Conservation (phyloP, 2,329 filamentous ascomycete genomes). For the Colletotrichum shisoi region DNA sequence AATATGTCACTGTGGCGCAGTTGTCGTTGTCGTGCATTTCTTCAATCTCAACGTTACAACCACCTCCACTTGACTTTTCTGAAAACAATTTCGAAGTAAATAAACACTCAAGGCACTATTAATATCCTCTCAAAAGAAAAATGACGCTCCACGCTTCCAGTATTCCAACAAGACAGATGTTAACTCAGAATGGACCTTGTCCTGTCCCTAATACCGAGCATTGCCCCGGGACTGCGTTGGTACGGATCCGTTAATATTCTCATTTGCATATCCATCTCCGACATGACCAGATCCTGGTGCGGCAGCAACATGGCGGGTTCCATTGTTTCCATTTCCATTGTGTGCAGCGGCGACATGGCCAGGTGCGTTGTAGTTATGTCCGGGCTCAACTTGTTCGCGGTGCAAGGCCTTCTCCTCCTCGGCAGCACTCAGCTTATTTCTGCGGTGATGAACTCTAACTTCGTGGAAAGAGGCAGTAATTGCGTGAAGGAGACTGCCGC, state of each 20-base stretch:
- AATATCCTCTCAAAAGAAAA: background rate
- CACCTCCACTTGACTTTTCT: too few relatives aligned
- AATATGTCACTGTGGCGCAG: too few relatives aligned
- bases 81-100: background rate
- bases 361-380: background rate
- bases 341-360: background rate
- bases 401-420: constrained; percentile 13
- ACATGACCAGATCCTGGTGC: background rate
- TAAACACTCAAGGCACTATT: too few relatives aligned
- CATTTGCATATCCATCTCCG: background rate
- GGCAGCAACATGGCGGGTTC: background rate
- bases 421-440: background rate
- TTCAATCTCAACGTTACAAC: too few relatives aligned
- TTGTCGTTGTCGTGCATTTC: too few relatives aligned
- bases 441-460: constrained; percentile 33
- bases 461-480: constrained; percentile 54
- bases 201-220: background rate
- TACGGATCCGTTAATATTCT: background rate
- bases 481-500: constrained; percentile 51
- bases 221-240: background rate
- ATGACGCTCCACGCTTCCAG: too few relatives aligned
- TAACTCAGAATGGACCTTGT: too few relatives aligned
- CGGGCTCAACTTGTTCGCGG: background rate
- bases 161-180: background rate
- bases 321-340: background rate